Base-by-base conservation (phyloP, 306 rosid genomes). In the Vigna hirtella region DNA sequence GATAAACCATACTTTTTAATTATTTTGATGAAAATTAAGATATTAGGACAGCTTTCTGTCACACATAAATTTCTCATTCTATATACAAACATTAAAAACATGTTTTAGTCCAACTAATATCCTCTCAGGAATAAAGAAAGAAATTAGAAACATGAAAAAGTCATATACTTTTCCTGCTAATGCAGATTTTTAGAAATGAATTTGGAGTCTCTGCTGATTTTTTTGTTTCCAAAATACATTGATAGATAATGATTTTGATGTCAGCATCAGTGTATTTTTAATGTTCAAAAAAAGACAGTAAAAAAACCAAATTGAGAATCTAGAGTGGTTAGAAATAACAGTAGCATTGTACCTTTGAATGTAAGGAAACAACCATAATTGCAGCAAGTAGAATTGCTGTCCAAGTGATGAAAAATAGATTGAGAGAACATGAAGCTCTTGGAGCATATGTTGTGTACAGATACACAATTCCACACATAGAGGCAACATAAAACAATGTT, bases 341-440 rank as follows among this genome's bases (percentile, higher is more conserved):
- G 45, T 70, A 15, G 36, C 10, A 28, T 8, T 58, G 72, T 82
- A 90, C 98, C 98, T 87, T 93, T 51, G 98, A 83, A 80, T 91
- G 93, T 59, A 93, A 82, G 42, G 97, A 91, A 18, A 88, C 76
- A 74, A 51, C 77, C 89, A 90, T 80, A 87, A 89, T 91, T 42
- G 83, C 94, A 62, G 82, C 70, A 78, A 93, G 93, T 43, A 93
- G 97, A 85, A 93, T 59, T 52, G 81, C 86, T 26, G 97, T 90
- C 98, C 98, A 93, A 73, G 93, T 83, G 77, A 93, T 87, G 91
- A 93, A 91, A 82, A 91, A 90, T 12, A 93, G 83, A 82, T 93
- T 93, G 81, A 93, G 92, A 68, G 80, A 28, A 69, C 98, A 93
- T 6, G 89, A 82, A 50, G 75, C 18, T 77, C 79, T 81, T 79